Evolutionary conservation across 305 asterid species (phyloP).

Genomic region (Solanum hybrid): DNA sequence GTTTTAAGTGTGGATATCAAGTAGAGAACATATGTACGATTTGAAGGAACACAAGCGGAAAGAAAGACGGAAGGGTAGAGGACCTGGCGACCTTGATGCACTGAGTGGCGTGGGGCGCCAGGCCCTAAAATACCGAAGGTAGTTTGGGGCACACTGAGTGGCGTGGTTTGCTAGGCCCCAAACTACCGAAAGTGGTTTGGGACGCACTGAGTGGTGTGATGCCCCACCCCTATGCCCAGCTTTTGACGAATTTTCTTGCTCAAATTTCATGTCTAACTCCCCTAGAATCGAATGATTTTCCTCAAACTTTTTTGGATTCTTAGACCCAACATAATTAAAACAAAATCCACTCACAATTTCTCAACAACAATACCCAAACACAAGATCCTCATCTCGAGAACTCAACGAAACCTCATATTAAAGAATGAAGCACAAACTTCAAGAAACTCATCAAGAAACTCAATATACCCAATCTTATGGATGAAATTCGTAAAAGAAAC

Average conservation of each 20-base stretch:
- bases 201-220: neutral
- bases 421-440: neutral
- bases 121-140: neutral
- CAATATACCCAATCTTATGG: neutral
- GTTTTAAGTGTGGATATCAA: neutral
- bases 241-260: neutral
- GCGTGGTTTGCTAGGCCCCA: neutral
- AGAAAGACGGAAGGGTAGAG: neutral
- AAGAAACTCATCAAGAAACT: neutral
- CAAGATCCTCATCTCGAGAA: neutral
- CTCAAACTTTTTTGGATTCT: neutral
- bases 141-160: neutral
- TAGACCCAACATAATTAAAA: neutral
- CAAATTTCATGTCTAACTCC: neutral
- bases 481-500: neutral
- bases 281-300: neutral
- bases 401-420: neutral
- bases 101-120: neutral
- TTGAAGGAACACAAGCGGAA: neutral
- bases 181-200: neutral
- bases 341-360: too few species aligned
- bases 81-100: neutral
- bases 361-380: neutral
- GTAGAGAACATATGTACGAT: neutral
- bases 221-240: neutral